Conservation (phyloP, 2,329 filamentous ascomycete species). For the Clonostachys chloroleuca region DNA sequence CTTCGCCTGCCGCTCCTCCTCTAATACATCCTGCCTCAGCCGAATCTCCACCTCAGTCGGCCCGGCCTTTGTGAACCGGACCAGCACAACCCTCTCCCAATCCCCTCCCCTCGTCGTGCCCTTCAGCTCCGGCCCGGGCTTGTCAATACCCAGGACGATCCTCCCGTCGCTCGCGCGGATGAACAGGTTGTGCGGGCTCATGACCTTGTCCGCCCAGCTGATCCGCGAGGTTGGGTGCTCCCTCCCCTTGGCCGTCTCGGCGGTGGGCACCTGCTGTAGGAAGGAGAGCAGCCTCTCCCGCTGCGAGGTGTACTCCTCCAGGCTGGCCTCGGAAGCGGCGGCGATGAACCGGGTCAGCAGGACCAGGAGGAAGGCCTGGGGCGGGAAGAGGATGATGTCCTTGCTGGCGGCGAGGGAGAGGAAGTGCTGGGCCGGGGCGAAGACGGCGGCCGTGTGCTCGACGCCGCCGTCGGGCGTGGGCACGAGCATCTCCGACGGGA, state of each 20-base stretch:
- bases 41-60: conserved; percentile 50
- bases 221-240: conserved; percentile 36
- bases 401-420: conserved; percentile 56
- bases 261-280: conserved; percentile 36
- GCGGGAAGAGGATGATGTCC: conserved; percentile 82
- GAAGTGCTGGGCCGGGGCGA: conserved; percentile 68
- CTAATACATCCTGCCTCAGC: conserved; percentile 41
- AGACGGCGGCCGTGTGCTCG: conserved; percentile 70
- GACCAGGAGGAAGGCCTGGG: conserved; percentile 73
- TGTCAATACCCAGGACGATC: conserved; percentile 51
- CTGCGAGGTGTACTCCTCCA: conserved; percentile 34
- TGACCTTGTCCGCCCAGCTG: conserved; percentile 58
- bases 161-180: conserved; percentile 37
- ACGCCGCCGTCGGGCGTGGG: conserved; percentile 67
- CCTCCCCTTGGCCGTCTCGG: conserved; percentile 29
- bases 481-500: conserved; percentile 47
- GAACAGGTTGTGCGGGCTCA: conserved; percentile 47
- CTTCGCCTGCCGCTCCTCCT: conserved; percentile 32
- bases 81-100: conserved; percentile 52
- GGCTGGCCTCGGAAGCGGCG: conserved; percentile 20
- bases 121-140: conserved; percentile 50
- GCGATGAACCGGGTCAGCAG: conserved; percentile 50
- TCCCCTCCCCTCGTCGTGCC: conserved; percentile 47
- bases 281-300: conserved; percentile 50
- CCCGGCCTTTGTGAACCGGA: conserved; percentile 45